phyloP scores from a whole-genome alignment of 2,329 filamentous ascomycete species.

The Diaporthe helianthi region DNA sequence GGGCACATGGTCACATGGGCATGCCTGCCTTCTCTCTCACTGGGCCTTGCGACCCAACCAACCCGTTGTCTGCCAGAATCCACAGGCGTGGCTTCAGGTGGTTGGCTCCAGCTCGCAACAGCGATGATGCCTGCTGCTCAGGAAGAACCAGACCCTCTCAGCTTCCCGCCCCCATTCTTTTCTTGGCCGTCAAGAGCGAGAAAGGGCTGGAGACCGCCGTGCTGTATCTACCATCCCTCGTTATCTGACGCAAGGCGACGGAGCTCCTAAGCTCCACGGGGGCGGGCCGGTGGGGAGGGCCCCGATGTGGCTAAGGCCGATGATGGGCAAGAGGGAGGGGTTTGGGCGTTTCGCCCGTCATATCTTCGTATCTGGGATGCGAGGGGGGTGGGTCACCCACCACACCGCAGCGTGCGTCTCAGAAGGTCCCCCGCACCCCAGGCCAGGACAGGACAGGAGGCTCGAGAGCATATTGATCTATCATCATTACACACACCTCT shows the following conservation, averaged over 20 bases:
- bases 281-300: slow-evolving; percentile 8
- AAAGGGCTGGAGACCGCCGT: not conserved
- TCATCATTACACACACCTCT: slow-evolving; percentile 1
- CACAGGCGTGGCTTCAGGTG: not conserved
- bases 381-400: not conserved
- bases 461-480: slow-evolving; percentile 14
- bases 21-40: not conserved
- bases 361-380: slow-evolving; percentile 5
- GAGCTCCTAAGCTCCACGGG: not conserved
- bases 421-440: slow-evolving; percentile 25
- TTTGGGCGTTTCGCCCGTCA: not conserved
- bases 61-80: not conserved
- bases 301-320: slow-evolving; percentile 31
- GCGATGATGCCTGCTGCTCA: slow-evolving; percentile 19
- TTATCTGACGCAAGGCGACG: slow-evolving; percentile 10
- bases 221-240: not conserved
- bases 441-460: slow-evolving; percentile 24
- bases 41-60: not conserved
- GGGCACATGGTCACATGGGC: not conserved
- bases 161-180: not conserved
- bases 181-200: slow-evolving; percentile 2
- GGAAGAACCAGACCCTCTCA: slow-evolving; percentile 14
- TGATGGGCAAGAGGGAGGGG: not conserved
- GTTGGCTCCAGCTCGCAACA: not conserved
- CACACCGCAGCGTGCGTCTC: slow-evolving; percentile 12